Evolutionary conservation across 345 rosid species (phyloP), one percentile per base, ranked within the genome.

Genomic region (Cardamine chenopodiifolia): DNA sequence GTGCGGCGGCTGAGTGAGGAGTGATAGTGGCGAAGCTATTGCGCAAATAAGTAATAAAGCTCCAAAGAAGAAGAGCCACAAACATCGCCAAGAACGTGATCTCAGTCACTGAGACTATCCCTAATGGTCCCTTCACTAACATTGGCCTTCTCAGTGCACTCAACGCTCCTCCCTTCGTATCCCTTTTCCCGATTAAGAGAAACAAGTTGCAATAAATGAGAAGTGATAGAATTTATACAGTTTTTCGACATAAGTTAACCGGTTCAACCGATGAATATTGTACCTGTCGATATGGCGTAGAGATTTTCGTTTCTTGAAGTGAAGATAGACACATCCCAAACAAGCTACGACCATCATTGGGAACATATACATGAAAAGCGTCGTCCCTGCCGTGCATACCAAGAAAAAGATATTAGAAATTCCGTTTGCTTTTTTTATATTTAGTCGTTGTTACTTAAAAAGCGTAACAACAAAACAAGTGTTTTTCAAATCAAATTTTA

Each of bases 101-200:
- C 78, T 91, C 98, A 20, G 70, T 74, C 50, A 79, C 66, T 2
- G 96, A 83, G 34, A 94, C 96, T 60, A 94, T 88, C 72, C 98
- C 98, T 2, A 89, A 72, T 13, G 98, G 97, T 5, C 97, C 96
- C 58, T 81, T 91, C 76, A 84, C 89, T 13, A 91, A 58, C 85
- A 86, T 79, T n/a, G 94, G 93, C 68, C 35, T 82, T 81, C 68
- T 87, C 85, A 72, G 25, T 66, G 47, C 64, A 26, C 62, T 42
- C 81, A 12, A 28, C 57, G 48, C 59, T 31, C 70, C 73, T 50
- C 68, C 37, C 56, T 50, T 78, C 19, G 6, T 58, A 57, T 66
- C 72, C 68, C 69, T 77, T 55, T 62, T 31, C 0, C 8, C 34
- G 13, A 32, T 28, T 29, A 5, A 58, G 29, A 34, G 15, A 39